Evolutionary conservation across 148 eudicot genomes (phyloP).

Genomic region (Diospyros lotus): DNA sequence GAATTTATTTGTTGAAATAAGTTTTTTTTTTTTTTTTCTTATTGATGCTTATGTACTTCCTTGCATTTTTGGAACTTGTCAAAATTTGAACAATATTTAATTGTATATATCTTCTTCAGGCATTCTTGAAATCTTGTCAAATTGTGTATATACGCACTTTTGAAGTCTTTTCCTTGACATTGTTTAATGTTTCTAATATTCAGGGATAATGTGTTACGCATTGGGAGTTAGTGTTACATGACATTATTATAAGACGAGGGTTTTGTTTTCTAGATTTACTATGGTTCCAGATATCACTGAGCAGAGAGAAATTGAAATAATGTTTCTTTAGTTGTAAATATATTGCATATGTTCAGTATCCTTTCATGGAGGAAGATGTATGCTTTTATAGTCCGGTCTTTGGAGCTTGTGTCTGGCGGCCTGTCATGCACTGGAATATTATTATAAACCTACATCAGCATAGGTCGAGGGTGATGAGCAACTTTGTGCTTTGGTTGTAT

Average conservation of each 20-base stretch:
- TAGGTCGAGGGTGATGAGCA: too few relatives aligned
- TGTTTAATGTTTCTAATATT: neutral
- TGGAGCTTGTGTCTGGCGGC: too few relatives aligned
- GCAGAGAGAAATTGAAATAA: constrained; percentile 8
- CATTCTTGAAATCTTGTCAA: neutral
- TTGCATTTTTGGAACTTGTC: neutral
- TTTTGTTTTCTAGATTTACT: constrained; percentile 6
- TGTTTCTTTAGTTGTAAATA: too few relatives aligned
- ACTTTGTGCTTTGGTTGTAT: too few relatives aligned
- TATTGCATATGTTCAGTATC: too few relatives aligned
- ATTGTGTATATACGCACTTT: too few relatives aligned
- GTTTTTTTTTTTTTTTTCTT: neutral
- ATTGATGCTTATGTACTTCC: neutral
- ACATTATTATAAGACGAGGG: neutral
- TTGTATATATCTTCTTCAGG: neutral
- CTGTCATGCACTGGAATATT: too few relatives aligned
- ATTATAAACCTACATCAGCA: too few relatives aligned
- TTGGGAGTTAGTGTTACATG: neutral
- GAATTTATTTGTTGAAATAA: neutral
- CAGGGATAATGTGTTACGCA: neutral
- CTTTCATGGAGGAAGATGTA: too few relatives aligned
- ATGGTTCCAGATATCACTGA: neutral
- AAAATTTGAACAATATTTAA: neutral
- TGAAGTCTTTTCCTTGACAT: too few relatives aligned
- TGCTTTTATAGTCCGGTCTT: too few relatives aligned